Base-by-base conservation (phyloP, 495 filamentous ascomycete genomes). In the Talaromyces thailandensis region DNA sequence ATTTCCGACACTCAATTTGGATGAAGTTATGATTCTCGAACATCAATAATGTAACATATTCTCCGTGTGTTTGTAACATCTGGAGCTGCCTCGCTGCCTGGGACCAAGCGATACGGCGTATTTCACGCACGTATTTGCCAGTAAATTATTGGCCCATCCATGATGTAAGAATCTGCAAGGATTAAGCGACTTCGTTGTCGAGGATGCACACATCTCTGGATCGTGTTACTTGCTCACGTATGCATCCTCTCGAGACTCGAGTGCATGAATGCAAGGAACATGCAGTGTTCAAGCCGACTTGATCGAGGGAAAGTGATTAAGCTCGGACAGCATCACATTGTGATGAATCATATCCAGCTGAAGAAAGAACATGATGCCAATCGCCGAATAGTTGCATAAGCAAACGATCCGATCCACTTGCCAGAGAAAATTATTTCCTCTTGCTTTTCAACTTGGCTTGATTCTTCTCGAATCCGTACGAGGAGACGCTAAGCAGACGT, bases 161-260 rank as follows among this genome's bases (percentile, higher is more conserved):
- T 53, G 50, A 53, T 53, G 50, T 53, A 53, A 53, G 50, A 53
- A 53, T 53, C 50, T 53, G 50, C 50, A 53, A 53, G 50, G 50
- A 53, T 53, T 48, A 48, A 48, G 1, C 40, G 40, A 18, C 40
- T 45, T 18, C 14, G 16, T 9, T 45, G 40, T 45, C 32, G 32
- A 35, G 32, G 32, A 14, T 37, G 29, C 11, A n/a, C 11, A n/a
- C 37, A 14, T 40, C 37, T 40, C 37, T 40, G 40, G 18, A 48
- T 21, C 43, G 43, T 48, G n/a, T 48, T 9, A 21, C 43, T 43
- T 18, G 6, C 26, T 28, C 26, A 28, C 2, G 12, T 37, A 37
- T 37, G 32, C 32, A 9, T 9, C 12, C 35, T 40, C 32, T 40
- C 32, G 12, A 40, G 35, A 40, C 35, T 37, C 35, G 35, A 40